These are phyloP conservation scores for Alternaria tenuissima DNA, from an alignment of 2,329 filamentous ascomycete genomes.

Conservation along the genomic window DNA sequence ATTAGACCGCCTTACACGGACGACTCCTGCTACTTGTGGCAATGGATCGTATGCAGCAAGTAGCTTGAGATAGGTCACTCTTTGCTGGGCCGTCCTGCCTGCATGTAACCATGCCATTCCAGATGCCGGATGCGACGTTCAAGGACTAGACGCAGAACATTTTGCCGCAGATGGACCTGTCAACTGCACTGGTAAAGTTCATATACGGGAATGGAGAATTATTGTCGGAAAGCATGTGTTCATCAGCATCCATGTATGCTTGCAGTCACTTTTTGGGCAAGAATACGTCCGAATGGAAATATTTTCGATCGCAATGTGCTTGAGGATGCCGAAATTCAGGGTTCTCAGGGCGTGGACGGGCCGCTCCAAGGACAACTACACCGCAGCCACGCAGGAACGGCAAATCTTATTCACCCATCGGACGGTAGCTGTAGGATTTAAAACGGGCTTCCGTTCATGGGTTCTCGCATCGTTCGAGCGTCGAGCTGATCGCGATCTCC, in stretches of 20 bases:
- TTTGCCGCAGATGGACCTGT: neutral
- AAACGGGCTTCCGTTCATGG: neutral
- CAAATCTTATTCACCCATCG: neutral
- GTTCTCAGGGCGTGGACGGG: neutral
- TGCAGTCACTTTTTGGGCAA: neutral
- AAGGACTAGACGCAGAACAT: neutral
- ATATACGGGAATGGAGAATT: neutral
- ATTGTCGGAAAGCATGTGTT: neutral
- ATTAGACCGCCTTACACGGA: neutral
- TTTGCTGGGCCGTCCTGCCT: neutral
- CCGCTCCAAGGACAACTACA: neutral
- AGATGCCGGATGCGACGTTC: neutral
- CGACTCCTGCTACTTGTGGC: neutral
- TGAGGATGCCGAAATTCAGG: neutral
- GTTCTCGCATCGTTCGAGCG: neutral
- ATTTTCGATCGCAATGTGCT: neutral
- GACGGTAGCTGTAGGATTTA: neutral
- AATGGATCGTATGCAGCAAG: neutral
- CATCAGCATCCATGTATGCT: neutral
- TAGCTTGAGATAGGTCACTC: no score
- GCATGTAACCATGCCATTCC: neutral
- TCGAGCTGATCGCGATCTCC: neutral
- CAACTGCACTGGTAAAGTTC: neutral
- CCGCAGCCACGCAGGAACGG: neutral
- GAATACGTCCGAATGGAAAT: neutral